A percentile compares a stretch with the other conserved stretches of the same genome.
These are phyloP conservation scores for Coniferiporia sulphurascens DNA, from an alignment of 1,284 basidiomycete genomes.

Conservation along the genomic window DNA sequence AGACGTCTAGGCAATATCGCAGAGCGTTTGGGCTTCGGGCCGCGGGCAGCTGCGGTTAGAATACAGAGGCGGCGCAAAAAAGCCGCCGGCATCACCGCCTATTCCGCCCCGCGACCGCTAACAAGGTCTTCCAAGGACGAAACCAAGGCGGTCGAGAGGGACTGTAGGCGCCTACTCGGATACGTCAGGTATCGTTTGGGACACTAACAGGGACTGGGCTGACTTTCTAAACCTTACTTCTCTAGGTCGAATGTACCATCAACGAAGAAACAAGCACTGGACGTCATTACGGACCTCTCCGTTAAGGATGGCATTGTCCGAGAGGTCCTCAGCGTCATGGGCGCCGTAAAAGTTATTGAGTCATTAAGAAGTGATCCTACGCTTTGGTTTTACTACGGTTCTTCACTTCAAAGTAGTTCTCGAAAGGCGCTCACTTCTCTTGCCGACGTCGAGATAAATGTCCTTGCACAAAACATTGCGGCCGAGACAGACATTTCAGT, in stretches of 20 bases:
- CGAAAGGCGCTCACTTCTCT: background rate
- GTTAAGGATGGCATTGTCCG: background rate
- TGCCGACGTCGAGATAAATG: background rate
- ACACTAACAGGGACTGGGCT: background rate
- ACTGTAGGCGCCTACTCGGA: background rate
- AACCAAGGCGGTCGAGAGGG: background rate
- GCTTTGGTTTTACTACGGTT: background rate
- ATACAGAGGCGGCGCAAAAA: background rate
- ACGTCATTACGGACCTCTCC: background rate
- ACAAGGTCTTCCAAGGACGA: background rate
- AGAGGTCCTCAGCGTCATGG: background rate
- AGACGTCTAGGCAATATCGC: background rate
- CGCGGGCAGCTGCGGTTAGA: background rate
- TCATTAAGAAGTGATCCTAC: background rate
- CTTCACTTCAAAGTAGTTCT: background rate
- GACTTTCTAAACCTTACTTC: background rate
- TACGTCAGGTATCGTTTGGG: background rate
- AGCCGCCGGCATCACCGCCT: background rate
- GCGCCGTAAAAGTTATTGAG: background rate
- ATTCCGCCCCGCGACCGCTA: background rate
- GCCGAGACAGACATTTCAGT: background rate
- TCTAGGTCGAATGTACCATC: background rate
- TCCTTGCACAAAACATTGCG: background rate
- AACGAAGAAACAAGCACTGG: background rate
- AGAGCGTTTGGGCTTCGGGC: background rate